These are phyloP conservation scores for Pistacia integerrima DNA, from an alignment of 345 rosid genomes.

Conservation along the genomic window DNA sequence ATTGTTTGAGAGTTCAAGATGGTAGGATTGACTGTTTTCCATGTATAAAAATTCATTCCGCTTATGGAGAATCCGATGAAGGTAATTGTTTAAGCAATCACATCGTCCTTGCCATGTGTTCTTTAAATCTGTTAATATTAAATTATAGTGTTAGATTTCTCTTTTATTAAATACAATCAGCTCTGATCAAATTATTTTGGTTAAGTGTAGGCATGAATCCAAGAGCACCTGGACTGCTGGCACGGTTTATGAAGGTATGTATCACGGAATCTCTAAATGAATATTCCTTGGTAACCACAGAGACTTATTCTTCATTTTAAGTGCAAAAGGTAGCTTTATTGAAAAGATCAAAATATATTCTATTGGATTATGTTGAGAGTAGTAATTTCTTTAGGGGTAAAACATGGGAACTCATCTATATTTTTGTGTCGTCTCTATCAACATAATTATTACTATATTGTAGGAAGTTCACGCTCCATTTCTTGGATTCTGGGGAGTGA, in stretches of 20 bases:
- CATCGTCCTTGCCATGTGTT: neutral
- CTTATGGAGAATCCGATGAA: conserved; percentile 36
- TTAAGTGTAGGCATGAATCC: conserved; percentile 27
- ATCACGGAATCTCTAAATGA: conserved; percentile 1
- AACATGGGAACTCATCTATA: neutral
- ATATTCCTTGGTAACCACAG: neutral
- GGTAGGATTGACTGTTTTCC: conserved; percentile 65
- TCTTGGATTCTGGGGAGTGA: conserved; percentile 54
- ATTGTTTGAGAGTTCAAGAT: conserved; percentile 52
- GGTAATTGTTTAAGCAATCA: conserved; percentile 29
- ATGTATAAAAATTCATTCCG: conserved; percentile 39
- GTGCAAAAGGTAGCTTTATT: neutral
- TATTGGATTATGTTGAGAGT: neutral
- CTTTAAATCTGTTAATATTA: neutral
- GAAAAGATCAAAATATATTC: neutral
- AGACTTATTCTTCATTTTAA: conserved; percentile 4
- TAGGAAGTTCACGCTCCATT: conserved; percentile 57
- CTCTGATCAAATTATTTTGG: conserved; percentile 13
- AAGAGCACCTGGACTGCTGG: conserved; percentile 48
- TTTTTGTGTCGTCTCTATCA: neutral
- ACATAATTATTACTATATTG: neutral
- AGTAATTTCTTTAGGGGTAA: neutral
- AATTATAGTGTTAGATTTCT: conserved; percentile 1
- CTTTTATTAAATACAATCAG: neutral
- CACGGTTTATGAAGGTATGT: conserved; percentile 58